phyloP scores from a whole-genome alignment of 257 asterid genomes.

The Solanum clarkiae region DNA sequence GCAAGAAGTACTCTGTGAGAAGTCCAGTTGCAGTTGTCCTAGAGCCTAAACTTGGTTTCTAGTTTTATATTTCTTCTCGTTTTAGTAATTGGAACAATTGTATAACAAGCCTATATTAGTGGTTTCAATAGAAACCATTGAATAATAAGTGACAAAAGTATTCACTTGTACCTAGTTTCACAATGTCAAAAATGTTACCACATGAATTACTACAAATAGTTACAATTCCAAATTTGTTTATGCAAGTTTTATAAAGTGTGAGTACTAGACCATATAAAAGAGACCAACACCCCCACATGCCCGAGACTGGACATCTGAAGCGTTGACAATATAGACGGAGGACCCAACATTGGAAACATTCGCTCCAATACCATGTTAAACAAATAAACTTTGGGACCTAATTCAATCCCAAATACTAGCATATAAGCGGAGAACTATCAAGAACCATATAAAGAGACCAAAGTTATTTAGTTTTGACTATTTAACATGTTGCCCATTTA shows the following conservation, averaged over 20 bases:
- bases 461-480: no score
- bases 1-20: conserved; percentile 12
- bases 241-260: background rate
- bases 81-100: background rate
- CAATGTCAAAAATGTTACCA: background rate
- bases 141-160: background rate
- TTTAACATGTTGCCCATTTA: background rate
- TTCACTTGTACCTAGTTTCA: background rate
- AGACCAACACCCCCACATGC: background rate
- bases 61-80: background rate
- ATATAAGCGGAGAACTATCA: background rate
- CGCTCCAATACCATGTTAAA: background rate
- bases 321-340: background rate
- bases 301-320: background rate
- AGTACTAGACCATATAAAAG: background rate
- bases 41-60: background rate
- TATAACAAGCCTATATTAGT: background rate
- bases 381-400: background rate
- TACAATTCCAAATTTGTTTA: background rate
- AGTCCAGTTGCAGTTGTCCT: conserved; percentile 18
- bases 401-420: background rate
- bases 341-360: background rate
- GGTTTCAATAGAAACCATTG: background rate
- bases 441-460: background rate
- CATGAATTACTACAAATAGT: background rate